Conservation (phyloP, 305 asterid genomes). For the Striga hermonthica region DNA sequence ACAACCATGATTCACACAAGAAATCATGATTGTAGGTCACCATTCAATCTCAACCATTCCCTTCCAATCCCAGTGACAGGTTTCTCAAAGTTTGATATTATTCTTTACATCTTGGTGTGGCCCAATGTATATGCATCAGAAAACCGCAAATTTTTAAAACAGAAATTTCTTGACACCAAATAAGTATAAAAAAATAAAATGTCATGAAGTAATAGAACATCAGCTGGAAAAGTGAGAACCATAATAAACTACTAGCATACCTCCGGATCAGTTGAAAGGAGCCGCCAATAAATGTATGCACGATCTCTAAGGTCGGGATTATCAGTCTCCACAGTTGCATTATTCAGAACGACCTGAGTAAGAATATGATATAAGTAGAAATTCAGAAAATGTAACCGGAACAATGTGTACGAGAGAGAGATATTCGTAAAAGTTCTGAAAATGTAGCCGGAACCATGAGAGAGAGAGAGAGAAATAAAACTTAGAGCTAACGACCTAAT, state of each 20-base stretch:
- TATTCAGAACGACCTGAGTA: conserved; percentile 83
- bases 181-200: conserved; percentile 18
- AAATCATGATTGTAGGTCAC: neutral
- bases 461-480: neutral
- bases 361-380: conserved; percentile 11
- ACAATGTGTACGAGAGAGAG: too few species aligned
- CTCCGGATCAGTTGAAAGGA: conserved; percentile 99
- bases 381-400: too few species aligned
- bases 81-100: too few species aligned
- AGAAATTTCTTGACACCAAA: conserved; percentile 5
- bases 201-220: conserved; percentile 26
- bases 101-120: conserved; percentile 9
- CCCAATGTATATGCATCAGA: conserved; percentile 9
- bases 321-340: conserved; percentile 98
- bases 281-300: conserved; percentile 99
- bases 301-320: conserved; percentile 99
- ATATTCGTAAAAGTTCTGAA: conserved; percentile 18
- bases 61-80: too few species aligned
- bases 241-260: conserved; percentile 43
- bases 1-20: neutral
- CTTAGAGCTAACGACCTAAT: conserved; percentile 7
- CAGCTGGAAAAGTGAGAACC: conserved; percentile 4
- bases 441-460: neutral
- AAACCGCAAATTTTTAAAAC: conserved; percentile 25
- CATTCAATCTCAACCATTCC: neutral